Percentiles rank a stretch among this genome's conserved stretches.
phyloP scores from a whole-genome alignment of 345 rosid genomes.

The thale cress (Arabidopsis thaliana) region TAIR10.1 NC_003076.8:6185501-6186000 shows the following conservation, averaged over 20 bases:
- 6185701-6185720: not conserved
- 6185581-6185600: conserved; percentile 15
- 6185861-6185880: not conserved
- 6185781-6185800: not conserved
- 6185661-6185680: conserved; percentile 23
- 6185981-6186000: conserved; percentile 45
- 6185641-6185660: conserved; percentile 32
- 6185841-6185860: conserved; percentile 8
- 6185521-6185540: not conserved
- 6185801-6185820: conserved; percentile 9
- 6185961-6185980: conserved; percentile 2
- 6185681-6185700: conserved; percentile 6
- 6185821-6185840: not conserved
- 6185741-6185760: conserved; percentile 11
- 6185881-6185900: no score
- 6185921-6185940: not conserved
- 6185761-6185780: conserved; percentile 5
- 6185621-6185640: conserved; percentile 35
- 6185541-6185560: conserved; percentile 9
- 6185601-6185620: conserved; percentile 21
- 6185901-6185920: not conserved
- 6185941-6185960: not conserved
- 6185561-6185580: conserved; percentile 4
- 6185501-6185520: not conserved
- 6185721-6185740: conserved; percentile 27